Evolutionary conservation across 1,139 yeast species (phyloP).

Genomic region (Hansenula lynferdii): DNA sequence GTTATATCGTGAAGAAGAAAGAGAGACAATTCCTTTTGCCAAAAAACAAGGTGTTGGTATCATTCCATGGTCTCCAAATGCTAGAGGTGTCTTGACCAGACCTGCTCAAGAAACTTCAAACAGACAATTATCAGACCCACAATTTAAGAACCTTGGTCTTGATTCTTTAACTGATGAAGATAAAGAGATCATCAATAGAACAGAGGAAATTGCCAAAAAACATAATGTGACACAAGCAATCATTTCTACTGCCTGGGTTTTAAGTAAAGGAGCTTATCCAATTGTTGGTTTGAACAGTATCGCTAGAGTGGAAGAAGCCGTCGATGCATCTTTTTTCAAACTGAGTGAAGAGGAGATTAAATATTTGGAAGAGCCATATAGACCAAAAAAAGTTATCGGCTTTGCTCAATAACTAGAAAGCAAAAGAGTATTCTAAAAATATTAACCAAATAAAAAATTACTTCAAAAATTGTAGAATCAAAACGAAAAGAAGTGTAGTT

Average conservation of each 20-base stretch:
- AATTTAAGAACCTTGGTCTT: conserved; percentile 10
- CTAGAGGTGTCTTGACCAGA: conserved; percentile 39
- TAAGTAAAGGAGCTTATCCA: conserved; percentile 43
- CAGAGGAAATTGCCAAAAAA: conserved; percentile 46
- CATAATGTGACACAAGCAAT: conserved; percentile 45
- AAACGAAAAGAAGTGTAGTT: too few relatives aligned
- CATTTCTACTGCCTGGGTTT: conserved; percentile 50
- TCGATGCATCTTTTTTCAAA: conserved; percentile 34
- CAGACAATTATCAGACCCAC: conserved; percentile 14
- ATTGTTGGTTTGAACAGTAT: conserved; percentile 44
- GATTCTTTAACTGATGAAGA: conserved; percentile 21
- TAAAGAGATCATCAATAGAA: conserved; percentile 39
- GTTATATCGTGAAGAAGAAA: conserved; percentile 47
- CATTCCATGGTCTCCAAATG: conserved; percentile 50
- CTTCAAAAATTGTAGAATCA: too few relatives aligned
- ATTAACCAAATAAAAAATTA: too few relatives aligned
- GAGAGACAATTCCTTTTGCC: conserved; percentile 43
- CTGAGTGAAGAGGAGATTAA: conserved; percentile 36
- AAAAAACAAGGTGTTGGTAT: conserved; percentile 33
- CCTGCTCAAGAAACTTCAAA: conserved; percentile 26
- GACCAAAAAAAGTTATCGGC: conserved; percentile 22
- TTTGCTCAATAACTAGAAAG: conserved; percentile 7
- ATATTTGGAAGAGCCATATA: conserved; percentile 45
- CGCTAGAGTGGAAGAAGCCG: conserved; percentile 41
- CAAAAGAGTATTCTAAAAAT: too few relatives aligned